Evolutionary conservation across 768 basidiomycete species (phyloP).

Genomic region (Peribolospora kevripleyi): DNA sequence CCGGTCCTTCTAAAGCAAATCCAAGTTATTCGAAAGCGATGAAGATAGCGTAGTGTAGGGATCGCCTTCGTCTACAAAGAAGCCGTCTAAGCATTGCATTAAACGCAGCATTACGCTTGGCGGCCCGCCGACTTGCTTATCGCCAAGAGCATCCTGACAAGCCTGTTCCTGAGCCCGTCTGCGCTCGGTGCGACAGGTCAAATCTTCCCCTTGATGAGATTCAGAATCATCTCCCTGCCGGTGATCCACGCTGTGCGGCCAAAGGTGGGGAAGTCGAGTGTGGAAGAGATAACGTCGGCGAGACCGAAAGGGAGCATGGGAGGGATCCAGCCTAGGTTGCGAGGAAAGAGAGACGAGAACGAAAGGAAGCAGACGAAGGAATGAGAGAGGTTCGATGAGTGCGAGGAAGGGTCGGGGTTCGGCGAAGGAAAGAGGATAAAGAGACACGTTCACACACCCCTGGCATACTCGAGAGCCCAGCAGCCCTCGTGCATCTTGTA

Average conservation of each 20-base stretch:
- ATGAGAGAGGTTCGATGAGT: neutral
- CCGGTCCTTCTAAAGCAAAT: too few species aligned
- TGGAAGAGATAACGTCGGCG: slow-evolving; percentile 61
- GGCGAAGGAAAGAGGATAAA: neutral
- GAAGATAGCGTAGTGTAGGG: too few species aligned
- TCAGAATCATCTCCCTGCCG: slow-evolving; percentile 55
- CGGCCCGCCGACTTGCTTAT: too few species aligned
- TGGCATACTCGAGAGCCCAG: slow-evolving; percentile 83
- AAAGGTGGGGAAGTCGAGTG: slow-evolving; percentile 61
- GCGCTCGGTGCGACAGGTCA: slow-evolving; percentile 17
- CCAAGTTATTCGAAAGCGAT: too few species aligned
- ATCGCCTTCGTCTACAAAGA: too few species aligned
- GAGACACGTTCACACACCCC: slow-evolving; percentile 31
- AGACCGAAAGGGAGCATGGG: slow-evolving; percentile 87
- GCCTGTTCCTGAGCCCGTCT: too few species aligned
- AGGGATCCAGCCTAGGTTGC: slow-evolving; percentile 69
- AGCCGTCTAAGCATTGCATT: too few species aligned
- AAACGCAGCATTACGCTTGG: too few species aligned
- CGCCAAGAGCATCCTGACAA: too few species aligned
- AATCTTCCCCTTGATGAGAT: slow-evolving; percentile 68
- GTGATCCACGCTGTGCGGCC: slow-evolving; percentile 55
- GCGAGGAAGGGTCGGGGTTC: neutral
- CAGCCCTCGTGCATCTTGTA: slow-evolving; percentile 95
- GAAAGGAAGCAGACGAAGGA: neutral
- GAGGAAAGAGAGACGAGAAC: neutral